Conservation (phyloP, 106 monocot species). For the Xerophyta viscosa region DNA sequence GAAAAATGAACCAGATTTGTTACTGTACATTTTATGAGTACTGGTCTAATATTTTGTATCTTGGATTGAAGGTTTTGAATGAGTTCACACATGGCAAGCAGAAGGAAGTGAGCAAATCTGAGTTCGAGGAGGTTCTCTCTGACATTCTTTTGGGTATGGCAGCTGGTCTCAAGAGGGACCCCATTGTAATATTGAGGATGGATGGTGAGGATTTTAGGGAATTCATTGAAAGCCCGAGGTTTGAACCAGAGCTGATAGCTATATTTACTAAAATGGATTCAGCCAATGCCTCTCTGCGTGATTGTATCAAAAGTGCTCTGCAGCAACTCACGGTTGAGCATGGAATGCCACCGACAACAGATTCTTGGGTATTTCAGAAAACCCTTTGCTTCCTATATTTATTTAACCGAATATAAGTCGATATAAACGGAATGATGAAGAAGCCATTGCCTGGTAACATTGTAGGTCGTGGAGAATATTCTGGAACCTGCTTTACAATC, state of each 20-base stretch:
- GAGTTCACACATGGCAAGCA: slow-evolving; percentile 84
- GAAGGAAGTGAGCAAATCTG: slow-evolving; percentile 63
- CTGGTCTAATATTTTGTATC: not conserved
- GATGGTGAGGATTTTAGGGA: slow-evolving; percentile 85
- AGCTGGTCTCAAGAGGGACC: slow-evolving; percentile 85
- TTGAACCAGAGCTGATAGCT: slow-evolving; percentile 48
- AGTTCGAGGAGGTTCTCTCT: slow-evolving; percentile 77
- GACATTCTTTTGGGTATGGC: slow-evolving; percentile 89
- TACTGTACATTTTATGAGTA: not conserved
- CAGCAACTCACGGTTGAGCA: slow-evolving; percentile 53
- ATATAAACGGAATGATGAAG: not conserved
- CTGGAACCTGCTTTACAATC: slow-evolving; percentile 49
- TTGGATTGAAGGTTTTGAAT: slow-evolving; percentile 49
- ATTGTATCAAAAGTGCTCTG: slow-evolving; percentile 39
- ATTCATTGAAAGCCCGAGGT: slow-evolving; percentile 44
- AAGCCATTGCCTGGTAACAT: not conserved
- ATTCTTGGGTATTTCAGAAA: slow-evolving; percentile 53
- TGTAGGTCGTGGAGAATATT: slow-evolving; percentile 56
- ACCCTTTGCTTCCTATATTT: not conserved
- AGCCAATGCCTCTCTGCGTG: slow-evolving; percentile 23
- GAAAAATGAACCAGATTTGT: no score
- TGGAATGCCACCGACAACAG: slow-evolving; percentile 89
- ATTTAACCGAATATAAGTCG: not conserved
- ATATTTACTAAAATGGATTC: slow-evolving; percentile 48
- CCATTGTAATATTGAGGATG: slow-evolving; percentile 82